These are phyloP conservation scores for Amauroascus niger DNA, from an alignment of 2,329 filamentous ascomycete species.

Conservation along the genomic window DNA sequence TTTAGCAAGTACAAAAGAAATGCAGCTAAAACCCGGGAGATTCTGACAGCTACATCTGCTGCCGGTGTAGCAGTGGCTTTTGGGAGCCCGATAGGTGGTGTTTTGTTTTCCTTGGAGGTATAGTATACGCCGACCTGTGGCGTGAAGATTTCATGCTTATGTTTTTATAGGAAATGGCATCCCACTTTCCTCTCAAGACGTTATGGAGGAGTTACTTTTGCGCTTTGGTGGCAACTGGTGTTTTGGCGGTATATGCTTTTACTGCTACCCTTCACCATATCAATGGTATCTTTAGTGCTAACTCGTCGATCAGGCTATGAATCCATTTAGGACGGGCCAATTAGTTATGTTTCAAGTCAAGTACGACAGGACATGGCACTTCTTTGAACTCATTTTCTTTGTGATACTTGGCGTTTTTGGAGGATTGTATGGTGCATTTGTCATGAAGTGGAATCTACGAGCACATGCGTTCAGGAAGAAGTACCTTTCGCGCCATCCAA, in stretches of 20 bases:
- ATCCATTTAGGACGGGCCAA: slow-evolving; percentile 92
- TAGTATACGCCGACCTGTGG: background rate
- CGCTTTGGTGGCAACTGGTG: slow-evolving; percentile 85
- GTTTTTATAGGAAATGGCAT: slow-evolving; percentile 67
- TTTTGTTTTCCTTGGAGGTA: slow-evolving; percentile 83
- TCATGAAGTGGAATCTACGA: slow-evolving; percentile 94
- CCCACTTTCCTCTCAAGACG: slow-evolving; percentile 90
- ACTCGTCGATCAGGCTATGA: slow-evolving; percentile 58
- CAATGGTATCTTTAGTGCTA: slow-evolving; percentile 8
- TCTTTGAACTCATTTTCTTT: slow-evolving; percentile 92
- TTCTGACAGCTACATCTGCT: slow-evolving; percentile 85
- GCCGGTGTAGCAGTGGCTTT: slow-evolving; percentile 95
- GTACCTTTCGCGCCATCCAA: slow-evolving; percentile 72
- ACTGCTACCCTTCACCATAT: background rate
- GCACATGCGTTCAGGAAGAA: slow-evolving; percentile 89
- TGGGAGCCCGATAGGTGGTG: slow-evolving; percentile 91
- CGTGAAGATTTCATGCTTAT: slow-evolving; percentile 16
- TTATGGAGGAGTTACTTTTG: slow-evolving; percentile 98
- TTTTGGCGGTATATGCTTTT: slow-evolving; percentile 53
- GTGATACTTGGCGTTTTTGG: slow-evolving; percentile 85
- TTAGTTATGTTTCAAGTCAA: slow-evolving; percentile 98
- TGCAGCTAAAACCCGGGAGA: slow-evolving; percentile 88
- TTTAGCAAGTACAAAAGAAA: slow-evolving; percentile 89
- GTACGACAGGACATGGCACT: slow-evolving; percentile 95
- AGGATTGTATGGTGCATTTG: slow-evolving; percentile 87